These are phyloP conservation scores for Lactarius pseudohatsudake DNA, from an alignment of 768 basidiomycete species.

Conservation along the genomic window DNA sequence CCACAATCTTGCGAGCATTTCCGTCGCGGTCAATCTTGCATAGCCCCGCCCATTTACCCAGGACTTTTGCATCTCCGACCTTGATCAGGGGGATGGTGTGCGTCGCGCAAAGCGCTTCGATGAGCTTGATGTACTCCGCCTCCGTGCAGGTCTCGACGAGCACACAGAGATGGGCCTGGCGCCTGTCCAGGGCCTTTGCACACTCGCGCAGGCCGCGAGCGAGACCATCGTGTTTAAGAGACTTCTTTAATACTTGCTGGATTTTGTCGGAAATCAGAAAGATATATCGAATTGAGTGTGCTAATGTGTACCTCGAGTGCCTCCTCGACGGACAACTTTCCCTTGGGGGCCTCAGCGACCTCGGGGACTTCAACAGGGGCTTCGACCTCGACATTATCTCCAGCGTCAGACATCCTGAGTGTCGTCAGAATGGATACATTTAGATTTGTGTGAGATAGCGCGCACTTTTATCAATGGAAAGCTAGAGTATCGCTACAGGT, in stretches of 20 bases:
- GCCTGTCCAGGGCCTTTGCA: constrained; percentile 98
- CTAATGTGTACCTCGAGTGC: constrained; percentile 70
- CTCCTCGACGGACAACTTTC: constrained; percentile 94
- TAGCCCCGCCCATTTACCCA: constrained; percentile 97
- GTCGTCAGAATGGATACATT: background rate
- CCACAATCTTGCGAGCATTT: constrained; percentile 94
- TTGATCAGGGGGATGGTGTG: constrained; percentile 99
- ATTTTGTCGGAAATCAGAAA: constrained; percentile 15
- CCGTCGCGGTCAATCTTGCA: constrained; percentile 99
- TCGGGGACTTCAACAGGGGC: constrained; percentile 61
- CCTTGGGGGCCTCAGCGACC: constrained; percentile 89
- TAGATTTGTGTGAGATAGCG: background rate
- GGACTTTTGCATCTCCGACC: constrained; percentile 95
- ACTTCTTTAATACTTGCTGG: constrained; percentile 98
- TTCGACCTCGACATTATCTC: constrained; percentile 74
- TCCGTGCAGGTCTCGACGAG: constrained; percentile 99
- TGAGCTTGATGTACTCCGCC: constrained; percentile 99
- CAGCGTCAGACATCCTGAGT: constrained; percentile 92
- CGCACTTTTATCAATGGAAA: constrained; percentile 33
- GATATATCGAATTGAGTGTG: background rate
- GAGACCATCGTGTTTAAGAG: constrained; percentile 96
- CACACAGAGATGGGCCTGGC: constrained; percentile 97
- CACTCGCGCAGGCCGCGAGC: constrained; percentile 97
- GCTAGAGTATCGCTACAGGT: constrained; percentile 25
- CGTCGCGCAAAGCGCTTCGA: constrained; percentile 98